Evolutionary conservation across 2,329 filamentous ascomycete species (phyloP), one percentile per base, ranked within the genome.

Genomic region (Stylonectria norvegica): DNA sequence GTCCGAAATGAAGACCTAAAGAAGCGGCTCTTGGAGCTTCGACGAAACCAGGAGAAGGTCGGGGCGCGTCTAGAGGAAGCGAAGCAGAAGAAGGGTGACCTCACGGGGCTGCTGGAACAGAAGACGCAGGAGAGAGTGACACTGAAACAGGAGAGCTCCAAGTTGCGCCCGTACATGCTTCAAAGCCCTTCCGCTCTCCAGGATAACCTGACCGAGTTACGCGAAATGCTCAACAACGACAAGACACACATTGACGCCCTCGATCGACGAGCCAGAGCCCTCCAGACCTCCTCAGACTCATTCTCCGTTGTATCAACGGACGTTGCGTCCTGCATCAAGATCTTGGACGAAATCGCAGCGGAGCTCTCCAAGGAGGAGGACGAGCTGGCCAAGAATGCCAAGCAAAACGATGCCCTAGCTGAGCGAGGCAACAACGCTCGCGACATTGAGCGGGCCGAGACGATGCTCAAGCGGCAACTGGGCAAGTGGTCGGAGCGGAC

Each of bases 361-460:
- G 93, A 97, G 61, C 68, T 98, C 4, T 71, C 81, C 32, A 94
- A 91, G 62, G 91, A 97, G 65, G 91, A 97, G 32, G 90, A 97
- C 43, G 90, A 95, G 63, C 80, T 87, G 53, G 77, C 82, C 7
- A 81, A 86, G 46, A 91, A 90, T 40, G 76, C 83, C 8, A 81
- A 83, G 58, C 91, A 96, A 60, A 78, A 85, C 40, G 93, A 98
- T 52, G 87, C 88, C 2, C 78, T 98, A 5, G 85, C 86, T 2
- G 90, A 96, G 61, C 79, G 89, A 42, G 86, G 86, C 34, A 94
- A 93, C 55, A 94, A 88, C 56, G 89, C 94, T 14, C 81, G 88
- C 46, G 90, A 97, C 63, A 86, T 97, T 4, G 93, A 97, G 64
- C 78, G 91, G 43, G 86, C 87, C 14, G 90, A 97, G 69, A 78